phyloP scores from a whole-genome alignment of 345 rosid species.

The Acer saccharum region DNA sequence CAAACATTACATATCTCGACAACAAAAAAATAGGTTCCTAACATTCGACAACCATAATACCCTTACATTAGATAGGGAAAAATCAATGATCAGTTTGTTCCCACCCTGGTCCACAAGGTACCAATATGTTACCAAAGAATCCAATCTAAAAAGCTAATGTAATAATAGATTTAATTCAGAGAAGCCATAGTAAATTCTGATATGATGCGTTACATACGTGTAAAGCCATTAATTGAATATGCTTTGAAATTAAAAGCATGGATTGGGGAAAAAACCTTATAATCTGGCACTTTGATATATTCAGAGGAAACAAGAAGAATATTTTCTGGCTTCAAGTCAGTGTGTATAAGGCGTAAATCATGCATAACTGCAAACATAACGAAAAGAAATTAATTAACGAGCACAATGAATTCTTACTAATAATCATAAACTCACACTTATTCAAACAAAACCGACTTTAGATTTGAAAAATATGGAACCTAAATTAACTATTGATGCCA shows the following conservation, averaged over 20 bases:
- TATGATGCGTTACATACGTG: not conserved
- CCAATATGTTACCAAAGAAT: not conserved
- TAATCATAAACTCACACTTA: slow-evolving; percentile 9
- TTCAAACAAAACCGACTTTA: slow-evolving; percentile 7
- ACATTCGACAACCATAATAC: not conserved
- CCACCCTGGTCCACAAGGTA: not conserved
- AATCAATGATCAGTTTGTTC: not conserved
- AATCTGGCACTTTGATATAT: slow-evolving; percentile 74
- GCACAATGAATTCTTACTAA: slow-evolving; percentile 15
- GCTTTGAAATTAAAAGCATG: not conserved
- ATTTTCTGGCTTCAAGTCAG: slow-evolving; percentile 88
- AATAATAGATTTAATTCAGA: not conserved
- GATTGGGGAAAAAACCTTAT: slow-evolving; percentile 44
- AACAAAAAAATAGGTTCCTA: not conserved
- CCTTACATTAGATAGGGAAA: not conserved
- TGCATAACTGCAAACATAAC: slow-evolving; percentile 68
- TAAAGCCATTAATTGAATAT: not conserved
- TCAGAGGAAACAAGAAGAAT: slow-evolving; percentile 78
- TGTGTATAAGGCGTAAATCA: slow-evolving; percentile 72
- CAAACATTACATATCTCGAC: not conserved
- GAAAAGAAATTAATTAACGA: slow-evolving; percentile 15
- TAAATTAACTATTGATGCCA: slow-evolving; percentile 14
- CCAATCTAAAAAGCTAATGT: not conserved
- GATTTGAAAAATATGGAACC: slow-evolving; percentile 7
- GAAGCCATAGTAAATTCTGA: not conserved